Evolutionary conservation across 768 basidiomycete genomes (phyloP), one percentile per base, ranked within the genome.

Genomic region (Sutorius australiensis): DNA sequence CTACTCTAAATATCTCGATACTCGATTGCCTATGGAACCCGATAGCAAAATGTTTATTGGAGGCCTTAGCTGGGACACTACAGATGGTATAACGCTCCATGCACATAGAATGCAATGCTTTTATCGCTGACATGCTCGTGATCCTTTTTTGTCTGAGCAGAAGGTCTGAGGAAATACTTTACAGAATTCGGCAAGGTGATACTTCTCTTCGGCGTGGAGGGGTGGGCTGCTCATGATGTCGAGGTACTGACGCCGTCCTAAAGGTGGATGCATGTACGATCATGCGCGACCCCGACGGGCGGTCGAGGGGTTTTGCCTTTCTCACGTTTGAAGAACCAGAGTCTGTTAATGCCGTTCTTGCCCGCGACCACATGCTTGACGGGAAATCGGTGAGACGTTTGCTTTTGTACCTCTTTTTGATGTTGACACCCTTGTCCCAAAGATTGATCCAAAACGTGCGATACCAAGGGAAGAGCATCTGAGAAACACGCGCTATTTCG

Each of bases 1-100:
- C 63, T 67, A 53, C 47, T 55, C 64, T 65, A 54, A 64, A 64
- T 65, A 64, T 46, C 64, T 64, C 60, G 55, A 56, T 57, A 61
- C 55, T 45, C 65, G 45, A 62, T 65, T 67, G 61, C 60, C 61
- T 70, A 62, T 54, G 60, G 60, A 59, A 65, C 57, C 66, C 58
- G 64, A 65, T 81, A 92, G 90, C 72, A 92, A 92, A 79, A 84
- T 92, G 80, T 92, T 92, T 76, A 84, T 92, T 70, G 90, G 90
- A 62, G 90, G 90, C 64, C 78, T 92, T 59, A 92, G 86, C 75
- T 92, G 90, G 90, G 89, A 91, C 67, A 92, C 90, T 66, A 88
- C 86, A 74, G 90, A 92, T 77, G 90, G 90, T 92, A 78, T 76
- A 71, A 61, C 62, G 27, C 63, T 65, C 37, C 59, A 56, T 55